Evolutionary conservation across 106 monocot genomes (phyloP).

Genomic region (Alisma plantagoaquatica): DNA sequence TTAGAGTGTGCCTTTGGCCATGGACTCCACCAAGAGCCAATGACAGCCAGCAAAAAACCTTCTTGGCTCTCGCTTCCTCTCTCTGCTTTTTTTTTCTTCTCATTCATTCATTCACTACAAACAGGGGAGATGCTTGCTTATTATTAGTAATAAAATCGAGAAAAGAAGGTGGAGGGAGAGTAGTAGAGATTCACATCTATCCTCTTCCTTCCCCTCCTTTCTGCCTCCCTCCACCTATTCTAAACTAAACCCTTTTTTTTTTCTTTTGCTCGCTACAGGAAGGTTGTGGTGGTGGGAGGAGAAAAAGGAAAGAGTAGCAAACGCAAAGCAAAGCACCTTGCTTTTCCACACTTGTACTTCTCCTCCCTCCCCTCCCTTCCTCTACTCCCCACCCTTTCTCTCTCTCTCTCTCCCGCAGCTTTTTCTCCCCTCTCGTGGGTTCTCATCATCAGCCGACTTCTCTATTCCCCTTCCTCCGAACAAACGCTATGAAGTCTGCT

Average conservation of each 20-base stretch:
- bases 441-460: background rate
- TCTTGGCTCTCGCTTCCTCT: no score
- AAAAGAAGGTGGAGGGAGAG: background rate
- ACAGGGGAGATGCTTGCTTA: no score
- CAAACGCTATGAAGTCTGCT: background rate
- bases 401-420: background rate
- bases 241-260: no score
- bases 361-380: background rate
- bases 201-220: background rate
- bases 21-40: slow-evolving; percentile 26
- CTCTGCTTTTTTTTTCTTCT: background rate
- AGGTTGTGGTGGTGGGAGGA: background rate
- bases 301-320: background rate
- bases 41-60: slow-evolving; percentile 13
- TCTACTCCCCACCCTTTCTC: no score
- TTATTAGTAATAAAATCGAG: background rate
- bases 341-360: background rate
- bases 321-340: no score
- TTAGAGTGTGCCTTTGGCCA: no score
- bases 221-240: background rate
- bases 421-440: background rate
- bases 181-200: background rate
- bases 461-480: background rate
- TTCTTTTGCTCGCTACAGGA: background rate
- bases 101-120: background rate